Conservation (phyloP, 192 early-diverging fungal genomes). For the Rhizophagus sp. region DNA sequence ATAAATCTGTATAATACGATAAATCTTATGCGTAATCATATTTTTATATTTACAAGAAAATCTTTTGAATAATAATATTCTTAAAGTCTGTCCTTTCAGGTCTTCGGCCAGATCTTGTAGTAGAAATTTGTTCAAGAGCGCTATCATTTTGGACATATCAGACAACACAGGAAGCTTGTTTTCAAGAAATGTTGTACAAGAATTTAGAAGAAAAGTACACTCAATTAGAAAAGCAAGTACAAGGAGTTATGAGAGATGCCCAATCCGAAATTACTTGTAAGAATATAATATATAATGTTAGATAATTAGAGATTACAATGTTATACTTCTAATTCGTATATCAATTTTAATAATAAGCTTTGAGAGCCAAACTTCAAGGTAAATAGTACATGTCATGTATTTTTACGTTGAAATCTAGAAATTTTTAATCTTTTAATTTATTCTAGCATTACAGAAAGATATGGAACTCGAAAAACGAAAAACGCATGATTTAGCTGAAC, state of each 20-base stretch:
- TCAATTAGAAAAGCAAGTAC: slow-evolving; percentile 38
- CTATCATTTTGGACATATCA: slow-evolving; percentile 72
- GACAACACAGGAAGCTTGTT: slow-evolving; percentile 54
- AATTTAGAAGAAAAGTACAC: slow-evolving; percentile 40
- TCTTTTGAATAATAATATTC: neutral
- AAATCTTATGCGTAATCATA: neutral
- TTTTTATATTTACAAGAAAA: neutral
- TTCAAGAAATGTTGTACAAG: slow-evolving; percentile 41
- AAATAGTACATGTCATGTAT: neutral
- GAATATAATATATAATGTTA: neutral
- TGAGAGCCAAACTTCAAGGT: slow-evolving; percentile 16
- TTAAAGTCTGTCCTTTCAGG: slow-evolving; percentile 63
- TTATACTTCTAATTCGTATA: neutral
- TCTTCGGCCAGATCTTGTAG: slow-evolving; percentile 57
- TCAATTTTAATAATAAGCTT: slow-evolving; percentile 1
- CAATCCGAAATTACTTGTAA: slow-evolving; percentile 35
- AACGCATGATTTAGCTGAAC: slow-evolving; percentile 22
- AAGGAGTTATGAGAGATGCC: slow-evolving; percentile 37
- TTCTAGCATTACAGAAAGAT: slow-evolving; percentile 27
- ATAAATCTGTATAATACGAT: slow-evolving; percentile 53
- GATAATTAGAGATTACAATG: neutral
- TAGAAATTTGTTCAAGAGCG: slow-evolving; percentile 66
- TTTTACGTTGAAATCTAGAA: too few relatives aligned
- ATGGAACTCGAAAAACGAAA: slow-evolving; percentile 30
- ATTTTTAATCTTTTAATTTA: neutral